Conservation (phyloP, 2,329 filamentous ascomycete genomes). For the Penicillium sp. region DNA sequence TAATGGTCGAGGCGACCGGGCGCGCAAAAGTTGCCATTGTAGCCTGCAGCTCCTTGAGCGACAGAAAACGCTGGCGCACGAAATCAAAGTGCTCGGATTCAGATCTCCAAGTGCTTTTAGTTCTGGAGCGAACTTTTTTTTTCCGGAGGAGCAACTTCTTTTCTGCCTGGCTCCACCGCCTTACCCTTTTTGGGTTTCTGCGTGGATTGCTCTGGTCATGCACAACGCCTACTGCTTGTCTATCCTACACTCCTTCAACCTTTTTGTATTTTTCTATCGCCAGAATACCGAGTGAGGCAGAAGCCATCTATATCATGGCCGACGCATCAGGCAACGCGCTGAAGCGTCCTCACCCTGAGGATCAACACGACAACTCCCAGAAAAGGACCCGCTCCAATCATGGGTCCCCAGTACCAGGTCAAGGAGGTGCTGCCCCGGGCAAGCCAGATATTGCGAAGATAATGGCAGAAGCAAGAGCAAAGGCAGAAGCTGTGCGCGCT, state of each 20-base stretch:
- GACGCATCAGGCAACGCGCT: conserved; percentile 45
- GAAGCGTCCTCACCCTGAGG: conserved; percentile 52
- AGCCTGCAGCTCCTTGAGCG: conserved; percentile 36
- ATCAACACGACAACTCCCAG: conserved; percentile 46
- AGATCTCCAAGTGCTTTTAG: conserved; percentile 30
- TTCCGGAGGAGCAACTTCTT: conserved; percentile 22
- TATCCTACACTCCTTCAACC: not conserved
- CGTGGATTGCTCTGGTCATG: conserved; percentile 6
- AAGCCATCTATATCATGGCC: conserved; percentile 36
- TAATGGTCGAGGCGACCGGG: conserved; percentile 78
- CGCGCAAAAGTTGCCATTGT: conserved; percentile 57
- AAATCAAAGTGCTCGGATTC: conserved; percentile 29
- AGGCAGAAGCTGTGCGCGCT: conserved; percentile 51
- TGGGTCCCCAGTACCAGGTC: conserved; percentile 48
- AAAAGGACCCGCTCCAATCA: conserved; percentile 52
- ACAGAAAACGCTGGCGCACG: conserved; percentile 35
- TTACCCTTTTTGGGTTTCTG: conserved; percentile 18
- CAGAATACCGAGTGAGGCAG: conserved; percentile 10
- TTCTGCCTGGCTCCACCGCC: conserved; percentile 42
- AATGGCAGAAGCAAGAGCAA: conserved; percentile 50
- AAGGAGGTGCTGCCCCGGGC: conserved; percentile 34
- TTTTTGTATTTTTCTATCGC: not conserved
- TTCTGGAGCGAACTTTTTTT: conserved; percentile 37
- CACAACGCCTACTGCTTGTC: not conserved
- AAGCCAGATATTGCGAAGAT: conserved; percentile 50